Evolutionary conservation across 768 basidiomycete species (phyloP).

Genomic region (Collybia sp.): DNA sequence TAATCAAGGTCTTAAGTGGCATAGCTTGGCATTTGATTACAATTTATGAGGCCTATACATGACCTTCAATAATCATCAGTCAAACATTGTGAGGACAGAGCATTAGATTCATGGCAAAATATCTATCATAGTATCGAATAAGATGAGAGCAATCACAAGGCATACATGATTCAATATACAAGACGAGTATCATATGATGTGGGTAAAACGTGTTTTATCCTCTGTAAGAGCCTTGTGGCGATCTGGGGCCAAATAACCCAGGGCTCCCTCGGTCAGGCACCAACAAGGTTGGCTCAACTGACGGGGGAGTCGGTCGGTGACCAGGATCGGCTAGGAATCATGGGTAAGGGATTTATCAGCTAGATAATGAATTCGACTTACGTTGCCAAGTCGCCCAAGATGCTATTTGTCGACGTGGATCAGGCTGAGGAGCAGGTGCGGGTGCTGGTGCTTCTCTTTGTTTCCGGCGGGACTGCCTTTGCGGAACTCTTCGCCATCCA

Average conservation of each 20-base stretch:
- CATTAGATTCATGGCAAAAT: too few species aligned
- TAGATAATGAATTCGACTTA: slow-evolving; percentile 29
- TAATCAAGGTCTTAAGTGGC: too few species aligned
- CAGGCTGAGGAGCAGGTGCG: slow-evolving; percentile 20
- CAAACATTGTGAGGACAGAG: too few species aligned
- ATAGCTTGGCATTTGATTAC: too few species aligned
- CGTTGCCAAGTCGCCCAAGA: slow-evolving; percentile 70
- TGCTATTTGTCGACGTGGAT: slow-evolving; percentile 25
- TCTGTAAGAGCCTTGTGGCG: slow-evolving; percentile 38
- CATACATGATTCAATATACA: neutral
- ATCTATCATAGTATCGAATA: too few species aligned
- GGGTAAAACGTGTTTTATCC: neutral
- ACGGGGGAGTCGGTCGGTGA: slow-evolving; percentile 55
- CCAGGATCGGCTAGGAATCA: slow-evolving; percentile 49
- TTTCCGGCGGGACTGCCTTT: slow-evolving; percentile 33
- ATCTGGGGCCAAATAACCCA: slow-evolving; percentile 76
- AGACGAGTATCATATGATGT: neutral
- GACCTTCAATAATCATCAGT: too few species aligned
- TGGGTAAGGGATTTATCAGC: slow-evolving; percentile 3
- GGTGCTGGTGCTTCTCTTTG: slow-evolving; percentile 39
- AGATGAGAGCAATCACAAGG: neutral
- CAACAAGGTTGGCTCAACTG: slow-evolving; percentile 52
- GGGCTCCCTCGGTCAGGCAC: slow-evolving; percentile 56
- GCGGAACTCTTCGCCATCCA: slow-evolving; percentile 57
- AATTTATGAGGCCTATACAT: too few species aligned